Base-by-base conservation (phyloP, 139 green algal genomes). In the Tetradesmus obliquus region DNA sequence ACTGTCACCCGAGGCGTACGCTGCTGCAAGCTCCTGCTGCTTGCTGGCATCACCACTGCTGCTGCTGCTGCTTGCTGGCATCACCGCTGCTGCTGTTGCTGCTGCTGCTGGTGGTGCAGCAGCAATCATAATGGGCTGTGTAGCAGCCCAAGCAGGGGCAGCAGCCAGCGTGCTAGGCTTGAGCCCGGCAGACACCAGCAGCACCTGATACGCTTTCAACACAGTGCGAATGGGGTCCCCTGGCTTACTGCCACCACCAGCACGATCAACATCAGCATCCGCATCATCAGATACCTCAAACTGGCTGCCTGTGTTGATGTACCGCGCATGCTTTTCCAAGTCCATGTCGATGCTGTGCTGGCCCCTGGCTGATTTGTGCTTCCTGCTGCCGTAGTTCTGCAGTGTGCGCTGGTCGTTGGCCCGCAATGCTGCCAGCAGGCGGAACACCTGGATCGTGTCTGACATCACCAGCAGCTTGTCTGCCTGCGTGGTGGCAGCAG, bases 111-210 rank as follows among this genome's bases (percentile, higher is more conserved):
- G 66, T 66, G 62, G 15, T 24, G 85, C 45, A 69, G 85, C 85
- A 55, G 85, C 55, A 15, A 90, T 83, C 20, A 69, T 83, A 9
- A 84, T 53, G 0, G 86, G 71, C 53, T 84, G n/a, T 57, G 86
- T 45, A 4, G 55, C 53, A 8, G 71, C 22, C 86, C 86, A 90
- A 3, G 86, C 69, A 32, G 71, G 86, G 2, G 54, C 54, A 12
- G 12, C 20, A 3, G 69, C 19, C 2, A 90, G 54, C 13, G 51
- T 72, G 53, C 20, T 71, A 4, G 69, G 51, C 54, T 84, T 83
- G 4, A 90, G 51, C 12, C 53, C 66, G 10, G 86, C 86, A 53
- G 86, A 90, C 6, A 90, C 86, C 45, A 90, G 71, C 19, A 90
- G 13, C 66, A 90, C 55, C 66, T 90, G 66, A 76, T 76, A 76